Evolutionary conservation across 2,329 filamentous ascomycete genomes (phyloP).

Genomic region (Colletotrichum gigasporum): DNA sequence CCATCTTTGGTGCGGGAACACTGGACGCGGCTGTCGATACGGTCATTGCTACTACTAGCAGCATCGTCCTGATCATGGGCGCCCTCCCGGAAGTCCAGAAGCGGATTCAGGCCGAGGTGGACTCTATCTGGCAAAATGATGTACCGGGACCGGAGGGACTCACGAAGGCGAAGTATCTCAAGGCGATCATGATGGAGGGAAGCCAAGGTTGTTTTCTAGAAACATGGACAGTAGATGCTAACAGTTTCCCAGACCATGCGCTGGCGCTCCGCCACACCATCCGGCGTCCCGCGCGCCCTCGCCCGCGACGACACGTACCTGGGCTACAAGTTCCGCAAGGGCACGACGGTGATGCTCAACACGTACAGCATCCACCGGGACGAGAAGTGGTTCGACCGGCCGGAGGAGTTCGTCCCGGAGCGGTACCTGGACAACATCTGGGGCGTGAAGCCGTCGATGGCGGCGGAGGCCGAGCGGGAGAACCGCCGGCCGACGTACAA

Average conservation of each 20-base stretch:
- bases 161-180: slow-evolving; percentile 35
- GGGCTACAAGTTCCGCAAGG: slow-evolving; percentile 58
- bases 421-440: slow-evolving; percentile 36
- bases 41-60: neutral
- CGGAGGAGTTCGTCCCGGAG: slow-evolving; percentile 38
- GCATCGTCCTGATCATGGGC: slow-evolving; percentile 36
- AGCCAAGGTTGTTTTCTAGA: neutral
- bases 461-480: neutral
- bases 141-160: slow-evolving; percentile 42
- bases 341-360: slow-evolving; percentile 51
- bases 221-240: neutral
- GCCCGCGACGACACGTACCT: slow-evolving; percentile 58
- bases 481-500: slow-evolving; percentile 44
- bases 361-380: slow-evolving; percentile 42
- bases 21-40: slow-evolving; percentile 24
- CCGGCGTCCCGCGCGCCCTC: slow-evolving; percentile 55
- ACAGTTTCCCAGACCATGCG: slow-evolving; percentile 36
- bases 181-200: slow-evolving; percentile 34
- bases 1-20: neutral
- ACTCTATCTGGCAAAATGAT: slow-evolving; percentile 33
- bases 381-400: slow-evolving; percentile 35
- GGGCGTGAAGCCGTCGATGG: slow-evolving; percentile 23
- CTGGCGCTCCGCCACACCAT: slow-evolving; percentile 52
- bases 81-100: slow-evolving; percentile 34
- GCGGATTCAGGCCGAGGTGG: slow-evolving; percentile 40